Conservation (phyloP, 331 rosid species). For the Quercus phellos region DNA sequence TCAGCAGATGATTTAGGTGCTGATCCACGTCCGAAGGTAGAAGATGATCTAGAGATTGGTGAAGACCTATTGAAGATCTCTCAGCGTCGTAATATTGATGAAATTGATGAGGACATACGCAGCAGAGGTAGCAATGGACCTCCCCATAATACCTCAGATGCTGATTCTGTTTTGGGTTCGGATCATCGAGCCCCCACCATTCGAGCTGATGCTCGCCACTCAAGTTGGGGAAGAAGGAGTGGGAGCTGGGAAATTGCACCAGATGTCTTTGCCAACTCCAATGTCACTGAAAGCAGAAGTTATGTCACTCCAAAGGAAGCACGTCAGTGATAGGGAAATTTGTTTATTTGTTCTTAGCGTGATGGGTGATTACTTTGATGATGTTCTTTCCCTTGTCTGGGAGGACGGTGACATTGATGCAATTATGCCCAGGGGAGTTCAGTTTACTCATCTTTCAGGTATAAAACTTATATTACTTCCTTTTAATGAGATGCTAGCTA, state of each 20-base stretch:
- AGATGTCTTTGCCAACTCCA: conserved; percentile 54
- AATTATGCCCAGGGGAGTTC: conserved; percentile 13
- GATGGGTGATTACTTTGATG: conserved; percentile 23
- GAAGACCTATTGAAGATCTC: conserved; percentile 92
- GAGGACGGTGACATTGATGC: conserved; percentile 8
- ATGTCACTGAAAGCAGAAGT: conserved; percentile 67
- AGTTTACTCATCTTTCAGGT: conserved; percentile 18
- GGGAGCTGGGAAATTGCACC: conserved; percentile 82
- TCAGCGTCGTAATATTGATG: conserved; percentile 79
- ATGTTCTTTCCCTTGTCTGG: conserved; percentile 8
- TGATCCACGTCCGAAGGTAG: conserved; percentile 78
- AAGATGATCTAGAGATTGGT: conserved; percentile 79
- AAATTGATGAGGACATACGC: conserved; percentile 62
- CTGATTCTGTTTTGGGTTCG: conserved; percentile 55
- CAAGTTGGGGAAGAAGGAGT: conserved; percentile 88
- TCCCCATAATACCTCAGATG: conserved; percentile 49
- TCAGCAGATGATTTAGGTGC: conserved; percentile 44
- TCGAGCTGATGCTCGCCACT: conserved; percentile 61
- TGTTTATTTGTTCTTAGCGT: conserved; percentile 22
- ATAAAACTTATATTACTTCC: conserved; percentile 7
- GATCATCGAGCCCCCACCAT: conserved; percentile 69
- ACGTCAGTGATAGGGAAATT: conserved; percentile 35
- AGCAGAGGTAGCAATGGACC: conserved; percentile 70
- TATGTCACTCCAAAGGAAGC: conserved; percentile 49
- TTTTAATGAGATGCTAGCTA: conserved; percentile 25